Evolutionary conservation across 345 rosid species (phyloP), one percentile per base, ranked within the genome.

Genomic region (Populus ilicifolia): DNA sequence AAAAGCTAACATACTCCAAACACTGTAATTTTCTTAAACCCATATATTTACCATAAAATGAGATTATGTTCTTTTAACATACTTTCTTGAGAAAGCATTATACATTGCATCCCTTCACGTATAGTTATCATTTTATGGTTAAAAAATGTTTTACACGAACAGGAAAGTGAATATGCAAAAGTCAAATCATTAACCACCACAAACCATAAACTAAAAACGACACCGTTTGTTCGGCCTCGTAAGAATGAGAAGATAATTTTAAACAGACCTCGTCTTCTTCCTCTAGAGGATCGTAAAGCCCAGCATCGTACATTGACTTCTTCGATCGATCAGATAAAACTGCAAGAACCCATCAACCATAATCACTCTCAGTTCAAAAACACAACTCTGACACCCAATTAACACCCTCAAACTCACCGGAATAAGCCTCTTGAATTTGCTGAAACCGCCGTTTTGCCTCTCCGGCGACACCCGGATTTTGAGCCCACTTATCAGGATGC

Each of bases 381-480:
- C 64, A 59, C 29, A 59, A 10, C 27, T 25, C 25, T 1, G 11
- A 59, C 64, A 59, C 64, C 64, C 25, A 11, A 30, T 20, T 29
- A 61, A 54, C 29, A 21, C 64, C 30, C 30, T 5, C 12, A 30
- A 61, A 4, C 75, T 73, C 80, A 94, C 98, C 98, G 30, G 97
- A 87, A 64, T 94, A 94, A 29, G 98, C 98, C 81, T 94, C 97
- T 66, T 94, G 97, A 33, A 94, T 91, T 83, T 90, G 93, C 84
- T 94, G 98, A 80, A 94, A 94, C 78, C 90, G 89, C 18, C 89
- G 92, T 56, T 94, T 90, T 4, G 97, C 95, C 64, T 94, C 97
- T 48, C 92, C 94, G 38, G 88, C 90, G 5, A 81, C 83, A 18
- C 79, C 87, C 7, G 94, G 92, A 29, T 88, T 89, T 74, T 77